Evolutionary conservation across 805 yeast genomes (phyloP), one percentile per base, ranked within the genome.

Genomic region (Candida quercuum): DNA sequence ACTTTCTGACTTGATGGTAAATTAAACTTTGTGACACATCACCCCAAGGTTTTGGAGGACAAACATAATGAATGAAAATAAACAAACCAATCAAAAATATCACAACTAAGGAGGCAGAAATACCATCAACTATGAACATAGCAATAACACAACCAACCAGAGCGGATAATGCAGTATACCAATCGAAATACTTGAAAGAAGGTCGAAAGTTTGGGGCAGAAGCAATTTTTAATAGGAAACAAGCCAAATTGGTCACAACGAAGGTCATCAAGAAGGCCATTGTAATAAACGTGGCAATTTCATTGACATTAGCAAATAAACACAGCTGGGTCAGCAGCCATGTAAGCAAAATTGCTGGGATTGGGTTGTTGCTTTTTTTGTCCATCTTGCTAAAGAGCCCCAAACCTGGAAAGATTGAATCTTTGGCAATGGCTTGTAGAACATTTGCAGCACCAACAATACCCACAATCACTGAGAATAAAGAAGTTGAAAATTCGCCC

Each of bases 171-270:
- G 99, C 98, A 0, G 98, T 87, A 31, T 73, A 69, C 33, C 88
- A 72, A 50, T 78, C 82, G 64, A 93, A 93, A 52, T 81, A 93
- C 40, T 75, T 81, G 70, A 93, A 93, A 3, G 96, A 86, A 4
- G 99, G 99, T 52, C 99, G 69, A 62, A 93, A 93, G 58, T 94
- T 93, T n/a, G 99, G 99, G 5, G 99, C 99, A 1, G 96, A 77
- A 0, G 96, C 91, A 5, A 93, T 64, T 45, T 81, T 83, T 48
- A 93, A 69, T 37, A 93, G 61, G 55, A 91, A 88, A 57, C 99
- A 94, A 3, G 99, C 98, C 45, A 91, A 60, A 53, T 93, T 93
- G 25, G 95, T 88, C 3, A 91, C 96, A 33, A 91, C 81, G 52
- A 93, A 93, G 0, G 99, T 93, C 93, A 91, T 86, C 36, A 93